Percentiles rank a stretch among this genome's conserved stretches.
These are phyloP conservation scores for Fusarium austroafricanum DNA, from an alignment of 2,329 filamentous ascomycete species.

Conservation along the genomic window DNA sequence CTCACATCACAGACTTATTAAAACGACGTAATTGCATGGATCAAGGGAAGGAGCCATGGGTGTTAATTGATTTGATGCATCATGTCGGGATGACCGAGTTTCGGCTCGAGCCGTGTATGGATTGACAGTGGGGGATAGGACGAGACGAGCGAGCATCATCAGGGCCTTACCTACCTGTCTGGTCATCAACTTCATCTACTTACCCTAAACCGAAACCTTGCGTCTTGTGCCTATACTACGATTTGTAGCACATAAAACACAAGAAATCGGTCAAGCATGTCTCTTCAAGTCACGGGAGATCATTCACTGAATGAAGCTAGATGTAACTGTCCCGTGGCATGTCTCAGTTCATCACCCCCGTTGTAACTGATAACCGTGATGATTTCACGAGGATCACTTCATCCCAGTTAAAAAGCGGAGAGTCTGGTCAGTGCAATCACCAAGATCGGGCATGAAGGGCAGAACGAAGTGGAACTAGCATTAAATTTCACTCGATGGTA, in stretches of 20 bases:
- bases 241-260: too few species aligned
- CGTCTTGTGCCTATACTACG: neutral
- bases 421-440: conserved; percentile 7
- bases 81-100: neutral
- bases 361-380: conserved; percentile 1
- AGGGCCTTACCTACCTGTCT: neutral
- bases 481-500: neutral
- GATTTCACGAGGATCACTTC: conserved; percentile 11
- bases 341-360: neutral
- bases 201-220: too few species aligned
- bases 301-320: neutral
- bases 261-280: too few species aligned
- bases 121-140: neutral
- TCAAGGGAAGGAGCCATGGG: neutral
- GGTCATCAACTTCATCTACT: neutral
- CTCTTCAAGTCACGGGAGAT: conserved; percentile 5
- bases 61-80: neutral
- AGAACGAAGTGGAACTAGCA: conserved; percentile 3
- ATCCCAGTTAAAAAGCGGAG: conserved; percentile 9
- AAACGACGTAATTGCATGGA: neutral
- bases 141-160: neutral
- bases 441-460: conserved; percentile 6
- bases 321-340: neutral
- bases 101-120: neutral
- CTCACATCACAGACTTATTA: neutral